Percentiles rank a stretch among this genome's conserved stretches.
Conservation (phyloP, 257 asterid genomes). For the Solanum tarijense region DNA sequence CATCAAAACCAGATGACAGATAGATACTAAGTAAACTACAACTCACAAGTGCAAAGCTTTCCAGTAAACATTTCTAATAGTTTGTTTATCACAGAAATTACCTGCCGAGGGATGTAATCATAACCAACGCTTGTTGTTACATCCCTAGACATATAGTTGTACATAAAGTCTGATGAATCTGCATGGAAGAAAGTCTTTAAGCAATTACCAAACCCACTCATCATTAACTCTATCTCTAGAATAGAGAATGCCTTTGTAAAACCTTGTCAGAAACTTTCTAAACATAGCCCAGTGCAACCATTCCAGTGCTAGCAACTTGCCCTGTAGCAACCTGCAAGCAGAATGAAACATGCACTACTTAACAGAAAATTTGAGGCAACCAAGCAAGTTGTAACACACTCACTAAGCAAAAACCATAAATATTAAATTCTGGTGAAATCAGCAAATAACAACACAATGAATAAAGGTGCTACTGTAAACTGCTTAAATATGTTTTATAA, state of each 20-base stretch:
- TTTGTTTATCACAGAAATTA: slow-evolving; percentile 1
- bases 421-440: not conserved
- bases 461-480: not conserved
- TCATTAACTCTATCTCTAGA: not conserved
- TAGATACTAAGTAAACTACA: not conserved
- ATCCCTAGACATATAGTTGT: slow-evolving; percentile 56
- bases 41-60: not conserved
- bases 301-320: slow-evolving; percentile 75
- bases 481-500: not conserved
- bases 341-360: not conserved
- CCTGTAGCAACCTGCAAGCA: slow-evolving; percentile 58
- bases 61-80: not conserved
- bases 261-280: slow-evolving; percentile 68
- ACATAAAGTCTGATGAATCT: slow-evolving; percentile 77
- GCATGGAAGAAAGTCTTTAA: not conserved
- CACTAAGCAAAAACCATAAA: not conserved
- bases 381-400: not conserved
- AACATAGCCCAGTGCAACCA: slow-evolving; percentile 65
- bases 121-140: slow-evolving; percentile 67
- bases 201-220: not conserved
- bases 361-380: not conserved
- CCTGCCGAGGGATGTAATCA: slow-evolving; percentile 71
- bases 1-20: not conserved
- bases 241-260: not conserved
- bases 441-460: not conserved